Percentiles rank a stretch among this genome's conserved stretches.
These are phyloP conservation scores for Marasmius sp. DNA, from an alignment of 1,284 basidiomycete species.

Conservation along the genomic window DNA sequence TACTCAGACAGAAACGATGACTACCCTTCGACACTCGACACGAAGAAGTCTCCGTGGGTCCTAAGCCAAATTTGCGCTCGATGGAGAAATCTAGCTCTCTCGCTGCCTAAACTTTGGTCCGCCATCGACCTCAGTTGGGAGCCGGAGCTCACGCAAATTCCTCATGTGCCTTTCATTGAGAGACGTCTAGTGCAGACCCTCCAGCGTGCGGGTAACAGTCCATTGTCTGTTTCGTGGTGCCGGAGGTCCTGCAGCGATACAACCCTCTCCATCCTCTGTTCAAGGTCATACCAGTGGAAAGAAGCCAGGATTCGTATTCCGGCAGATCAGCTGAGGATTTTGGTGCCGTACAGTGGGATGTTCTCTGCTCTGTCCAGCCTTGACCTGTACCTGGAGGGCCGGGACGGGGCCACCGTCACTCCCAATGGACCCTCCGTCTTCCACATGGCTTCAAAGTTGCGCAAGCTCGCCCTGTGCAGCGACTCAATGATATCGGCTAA, in stretches of 20 bases:
- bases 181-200: background rate
- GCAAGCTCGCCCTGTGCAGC: too few relatives aligned
- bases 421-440: too few relatives aligned
- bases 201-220: background rate
- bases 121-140: background rate
- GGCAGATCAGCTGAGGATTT: background rate
- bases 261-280: background rate
- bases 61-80: too few relatives aligned
- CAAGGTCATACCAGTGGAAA: background rate
- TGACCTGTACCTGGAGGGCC: background rate
- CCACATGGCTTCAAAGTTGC: too few relatives aligned
- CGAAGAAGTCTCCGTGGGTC: background rate
- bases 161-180: background rate
- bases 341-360: background rate
- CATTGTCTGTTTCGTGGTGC: background rate
- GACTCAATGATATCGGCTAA: too few relatives aligned
- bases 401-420: too few relatives aligned
- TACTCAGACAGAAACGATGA: background rate
- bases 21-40: background rate
- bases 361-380: background rate
- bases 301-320: background rate
- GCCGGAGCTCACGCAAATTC: background rate
- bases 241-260: background rate
- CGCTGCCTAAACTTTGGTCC: background rate
- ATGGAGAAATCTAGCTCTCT: background rate